Evolutionary conservation across 2,329 filamentous ascomycete genomes (phyloP).

Genomic region (Aspergillus floridensis): DNA sequence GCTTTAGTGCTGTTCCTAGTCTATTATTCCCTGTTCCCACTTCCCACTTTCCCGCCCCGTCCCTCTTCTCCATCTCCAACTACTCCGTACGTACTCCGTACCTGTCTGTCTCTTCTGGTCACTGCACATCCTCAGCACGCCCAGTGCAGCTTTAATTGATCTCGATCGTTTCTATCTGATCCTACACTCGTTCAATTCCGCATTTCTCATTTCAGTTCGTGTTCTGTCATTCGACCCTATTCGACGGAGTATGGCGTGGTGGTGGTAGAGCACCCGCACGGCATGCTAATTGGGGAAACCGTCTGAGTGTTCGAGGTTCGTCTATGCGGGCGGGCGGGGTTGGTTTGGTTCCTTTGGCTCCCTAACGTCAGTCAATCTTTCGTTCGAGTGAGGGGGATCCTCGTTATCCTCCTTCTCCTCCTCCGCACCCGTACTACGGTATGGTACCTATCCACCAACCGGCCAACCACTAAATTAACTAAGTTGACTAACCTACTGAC

Average conservation of each 20-base stretch:
- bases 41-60: not conserved
- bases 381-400: conserved; percentile 12
- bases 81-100: too few species aligned
- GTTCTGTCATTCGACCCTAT: too few species aligned
- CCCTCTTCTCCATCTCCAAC: not conserved
- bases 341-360: conserved; percentile 17
- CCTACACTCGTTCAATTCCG: not conserved
- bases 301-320: not conserved
- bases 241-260: not conserved
- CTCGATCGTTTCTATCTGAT: not conserved
- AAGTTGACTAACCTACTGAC: too few species aligned
- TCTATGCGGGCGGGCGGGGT: conserved; percentile 18
- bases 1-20: not conserved
- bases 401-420: conserved; percentile 7
- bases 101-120: not conserved
- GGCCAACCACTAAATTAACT: not conserved
- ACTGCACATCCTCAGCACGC: too few species aligned
- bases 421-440: not conserved
- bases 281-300: not conserved
- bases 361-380: conserved; percentile 11
- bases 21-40: not conserved
- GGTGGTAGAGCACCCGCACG: not conserved
- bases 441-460: not conserved
- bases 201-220: too few species aligned
- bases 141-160: not conserved